Base-by-base conservation (phyloP, 768 basidiomycete genomes). In the Tulasnella sp. region DNA sequence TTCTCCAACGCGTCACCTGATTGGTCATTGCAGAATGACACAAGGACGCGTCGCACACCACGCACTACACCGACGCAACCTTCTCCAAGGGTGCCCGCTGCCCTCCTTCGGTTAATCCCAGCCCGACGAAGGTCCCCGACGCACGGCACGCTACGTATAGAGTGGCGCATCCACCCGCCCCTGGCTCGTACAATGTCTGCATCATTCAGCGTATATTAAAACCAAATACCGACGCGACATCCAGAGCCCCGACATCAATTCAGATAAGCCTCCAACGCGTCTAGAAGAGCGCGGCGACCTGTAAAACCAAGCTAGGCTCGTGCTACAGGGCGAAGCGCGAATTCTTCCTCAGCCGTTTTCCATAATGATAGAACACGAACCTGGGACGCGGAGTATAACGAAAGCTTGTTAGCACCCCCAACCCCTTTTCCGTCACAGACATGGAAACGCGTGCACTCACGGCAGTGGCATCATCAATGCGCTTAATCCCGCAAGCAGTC, bases 401-500 rank as follows among this genome's bases (percentile, higher is more conserved):
- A 46, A 38, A 68, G 9, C 27, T 27, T 38, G 36, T 46, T 12
- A 44, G 21, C 21, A n/a, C n/a, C n/a, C n/a, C n/a, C n/a, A n/a
- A n/a, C n/a, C 21, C 52, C 52, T 24, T 52, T 52, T 52, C 52
- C 21, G 21, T 52, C 52, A 52, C 7, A 44, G 74, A 71, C 56
- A 74, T 1, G 27, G 31, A 24, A 10, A 31, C 31, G 52, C 52
- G 52, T 52, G 48, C 18, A 84, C 83, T 77, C 78, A 85, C 75
- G 87, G 87, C 24, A 87, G 79, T 0, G 93, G 93, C 0, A 89
- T 88, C 88, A 92, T 89, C 24, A 91, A 71, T 2, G 89, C 88
- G 79, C 89, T 88, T 16, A 94, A 83, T 0, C 92, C 92, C 0
- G 90, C 93, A 24, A 94, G 82, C n/a, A 93, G 86, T 19, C 91